A percentile compares a stretch with the other conserved stretches of the same genome.
These are phyloP conservation scores for Polyporus tsugae DNA, from an alignment of 1,284 basidiomycete genomes.

Conservation along the genomic window DNA sequence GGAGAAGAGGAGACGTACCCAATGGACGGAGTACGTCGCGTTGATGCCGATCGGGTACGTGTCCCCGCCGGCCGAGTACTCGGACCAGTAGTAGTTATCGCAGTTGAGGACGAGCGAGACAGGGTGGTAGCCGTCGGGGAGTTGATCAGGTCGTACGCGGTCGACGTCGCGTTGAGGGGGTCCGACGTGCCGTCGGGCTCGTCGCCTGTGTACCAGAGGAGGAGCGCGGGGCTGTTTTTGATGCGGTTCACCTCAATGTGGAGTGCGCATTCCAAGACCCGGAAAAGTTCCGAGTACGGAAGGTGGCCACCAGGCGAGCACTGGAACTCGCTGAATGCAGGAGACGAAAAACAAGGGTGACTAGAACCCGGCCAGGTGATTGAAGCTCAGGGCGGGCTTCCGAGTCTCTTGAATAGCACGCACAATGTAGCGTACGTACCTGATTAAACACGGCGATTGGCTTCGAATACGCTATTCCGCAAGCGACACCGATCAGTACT, in stretches of 20 bases:
- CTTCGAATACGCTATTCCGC: too few relatives aligned
- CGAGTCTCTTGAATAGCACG: too few relatives aligned
- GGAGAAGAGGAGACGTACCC: slow-evolving; percentile 38
- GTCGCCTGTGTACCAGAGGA: slow-evolving; percentile 82
- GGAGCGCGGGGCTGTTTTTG: slow-evolving; percentile 70
- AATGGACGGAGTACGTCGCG: slow-evolving; percentile 65
- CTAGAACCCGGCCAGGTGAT: too few relatives aligned
- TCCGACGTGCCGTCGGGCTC: slow-evolving; percentile 79
- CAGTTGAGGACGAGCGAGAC: slow-evolving; percentile 81
- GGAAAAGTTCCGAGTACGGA: too few relatives aligned
- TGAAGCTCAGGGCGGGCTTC: too few relatives aligned
- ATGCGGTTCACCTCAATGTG: slow-evolving; percentile 66
- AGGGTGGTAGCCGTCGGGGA: slow-evolving; percentile 75
- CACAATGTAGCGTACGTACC: too few relatives aligned
- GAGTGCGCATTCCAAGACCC: too few relatives aligned
- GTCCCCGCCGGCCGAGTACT: slow-evolving; percentile 67
- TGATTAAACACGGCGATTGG: too few relatives aligned
- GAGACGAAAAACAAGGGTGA: too few relatives aligned
- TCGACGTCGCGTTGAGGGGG: slow-evolving; percentile 65
- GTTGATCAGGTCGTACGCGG: slow-evolving; percentile 70
- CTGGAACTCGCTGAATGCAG: too few relatives aligned
- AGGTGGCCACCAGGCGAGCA: too few relatives aligned
- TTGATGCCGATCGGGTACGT: slow-evolving; percentile 73
- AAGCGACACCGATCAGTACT: too few relatives aligned
- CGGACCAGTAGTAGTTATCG: slow-evolving; percentile 70